Evolutionary conservation across 257 asterid species (phyloP), one percentile per base, ranked within the genome.

Genomic region (Jaltomata sinuosa): DNA sequence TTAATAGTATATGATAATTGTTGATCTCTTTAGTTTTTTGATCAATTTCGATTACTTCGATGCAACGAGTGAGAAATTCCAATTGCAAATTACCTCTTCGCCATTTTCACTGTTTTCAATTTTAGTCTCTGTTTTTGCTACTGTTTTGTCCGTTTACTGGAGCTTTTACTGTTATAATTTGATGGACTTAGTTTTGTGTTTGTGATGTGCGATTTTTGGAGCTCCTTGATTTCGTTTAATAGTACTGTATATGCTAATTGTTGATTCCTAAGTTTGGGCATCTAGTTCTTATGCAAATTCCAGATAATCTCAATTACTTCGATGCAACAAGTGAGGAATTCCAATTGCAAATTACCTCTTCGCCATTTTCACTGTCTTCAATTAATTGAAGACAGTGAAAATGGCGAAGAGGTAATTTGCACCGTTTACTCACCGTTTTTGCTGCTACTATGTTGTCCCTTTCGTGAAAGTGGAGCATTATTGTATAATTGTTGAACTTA

Each of bases 111-210:
- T 11, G 11, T 71, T 31, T n/a, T 40, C 52, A 42, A 42, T 40
- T 47, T 72, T 42, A 40, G 31, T 34, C 49, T 18, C 78, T 10
- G 78, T 59, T 49, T 27, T 65, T 65, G 76, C 47, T 65, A 59
- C 1, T 57, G 15, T 21, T 8, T n/a, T 2, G 14, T n/a, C n/a
- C n/a, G n/a, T n/a, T n/a, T n/a, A 14, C 29, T 18, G 74, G 22
- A 72, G 11, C 11, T 8, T 42, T 45, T 61, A 55, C 45, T 85
- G 34, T 36, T 11, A 67, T 55, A n/a, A 65, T 47, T 36, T 54
- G 61, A 16, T 72, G 65, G 29, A 9, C 84, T 81, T 69, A 38
- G 72, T 79, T 86, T 84, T 85, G 38, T 25, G 34, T 22, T 82
- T 34, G 4, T 79, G 67, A 69, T n/a, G 42, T 64, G 42, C 11